phyloP scores from a whole-genome alignment of 805 yeast genomes.

The Dipodascopsis uninucleata region DNA sequence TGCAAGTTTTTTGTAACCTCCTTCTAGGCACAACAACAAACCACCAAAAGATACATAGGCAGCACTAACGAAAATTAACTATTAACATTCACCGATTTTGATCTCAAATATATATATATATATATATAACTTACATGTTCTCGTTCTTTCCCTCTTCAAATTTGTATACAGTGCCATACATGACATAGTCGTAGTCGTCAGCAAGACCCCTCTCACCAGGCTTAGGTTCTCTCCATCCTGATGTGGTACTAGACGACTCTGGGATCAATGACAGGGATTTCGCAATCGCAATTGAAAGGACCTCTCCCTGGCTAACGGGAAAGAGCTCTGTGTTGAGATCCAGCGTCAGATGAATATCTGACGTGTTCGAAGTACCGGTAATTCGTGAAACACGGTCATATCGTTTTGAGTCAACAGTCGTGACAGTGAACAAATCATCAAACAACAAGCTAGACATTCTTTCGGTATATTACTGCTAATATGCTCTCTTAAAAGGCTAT shows the following conservation, averaged over 20 bases:
- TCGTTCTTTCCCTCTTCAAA: conserved; percentile 79
- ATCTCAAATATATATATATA: neutral
- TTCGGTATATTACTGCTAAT: no score
- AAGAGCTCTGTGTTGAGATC: conserved; percentile 90
- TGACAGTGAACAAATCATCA: conserved; percentile 86
- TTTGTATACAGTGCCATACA: conserved; percentile 96
- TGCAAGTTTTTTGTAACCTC: conserved; percentile 85
- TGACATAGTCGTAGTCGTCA: conserved; percentile 95
- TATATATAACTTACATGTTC: conserved; percentile 39
- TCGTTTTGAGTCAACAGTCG: conserved; percentile 79
- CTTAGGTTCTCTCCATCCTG: conserved; percentile 81
- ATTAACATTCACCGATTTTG: no score
- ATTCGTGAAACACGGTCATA: conserved; percentile 89
- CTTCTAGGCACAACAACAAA: conserved; percentile 86
- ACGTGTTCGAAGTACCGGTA: conserved; percentile 80
- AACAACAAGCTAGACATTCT: conserved; percentile 76
- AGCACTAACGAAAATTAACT: conserved; percentile 50
- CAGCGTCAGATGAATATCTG: conserved; percentile 77
- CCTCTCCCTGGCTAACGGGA: conserved; percentile 73
- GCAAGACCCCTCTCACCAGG: conserved; percentile 81
- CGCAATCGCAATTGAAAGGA: conserved; percentile 81
- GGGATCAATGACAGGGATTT: conserved; percentile 61
- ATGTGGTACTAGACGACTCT: conserved; percentile 42
- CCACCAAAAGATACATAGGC: conserved; percentile 97
- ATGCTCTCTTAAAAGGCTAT: no score